Conservation (phyloP, 495 filamentous ascomycete species). For the Xylaria intraflava region DNA sequence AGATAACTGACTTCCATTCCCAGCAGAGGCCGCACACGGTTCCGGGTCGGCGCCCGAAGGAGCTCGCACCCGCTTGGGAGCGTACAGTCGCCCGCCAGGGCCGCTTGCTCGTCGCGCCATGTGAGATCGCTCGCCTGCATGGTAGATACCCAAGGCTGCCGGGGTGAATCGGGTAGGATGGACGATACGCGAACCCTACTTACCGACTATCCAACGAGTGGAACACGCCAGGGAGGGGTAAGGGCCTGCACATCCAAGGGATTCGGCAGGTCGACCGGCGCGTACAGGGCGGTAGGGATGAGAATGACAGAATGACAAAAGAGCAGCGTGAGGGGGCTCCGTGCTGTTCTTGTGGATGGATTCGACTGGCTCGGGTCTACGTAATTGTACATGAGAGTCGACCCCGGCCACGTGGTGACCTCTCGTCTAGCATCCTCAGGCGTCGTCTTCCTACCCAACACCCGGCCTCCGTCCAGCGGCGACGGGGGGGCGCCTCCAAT, state of each 20-base stretch:
- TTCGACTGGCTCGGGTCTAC: not conserved
- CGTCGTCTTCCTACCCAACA: not conserved
- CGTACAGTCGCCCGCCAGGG: not conserved
- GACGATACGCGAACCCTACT: not conserved
- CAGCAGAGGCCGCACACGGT: not conserved
- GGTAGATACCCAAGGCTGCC: not conserved
- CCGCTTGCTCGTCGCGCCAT: not conserved
- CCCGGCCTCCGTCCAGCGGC: not conserved
- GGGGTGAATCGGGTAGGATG: not conserved
- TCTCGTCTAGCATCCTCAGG: not conserved
- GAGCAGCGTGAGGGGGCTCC: not conserved
- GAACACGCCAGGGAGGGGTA: not conserved
- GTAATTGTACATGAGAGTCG: not conserved
- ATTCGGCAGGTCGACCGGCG: not conserved
- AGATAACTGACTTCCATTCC: not conserved
- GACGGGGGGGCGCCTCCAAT: not conserved
- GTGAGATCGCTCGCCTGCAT: not conserved
- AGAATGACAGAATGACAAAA: not conserved
- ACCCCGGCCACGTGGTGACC: not conserved
- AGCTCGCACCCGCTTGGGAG: not conserved
- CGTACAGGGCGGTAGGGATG: too few relatives aligned
- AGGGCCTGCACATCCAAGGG: not conserved
- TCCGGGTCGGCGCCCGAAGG: not conserved
- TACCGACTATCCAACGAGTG: not conserved
- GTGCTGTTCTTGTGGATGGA: not conserved